A percentile compares a stretch with the other conserved stretches of the same genome.
phyloP scores from a whole-genome alignment of 148 eudicot species.

The Arctostaphylos glauca region DNA sequence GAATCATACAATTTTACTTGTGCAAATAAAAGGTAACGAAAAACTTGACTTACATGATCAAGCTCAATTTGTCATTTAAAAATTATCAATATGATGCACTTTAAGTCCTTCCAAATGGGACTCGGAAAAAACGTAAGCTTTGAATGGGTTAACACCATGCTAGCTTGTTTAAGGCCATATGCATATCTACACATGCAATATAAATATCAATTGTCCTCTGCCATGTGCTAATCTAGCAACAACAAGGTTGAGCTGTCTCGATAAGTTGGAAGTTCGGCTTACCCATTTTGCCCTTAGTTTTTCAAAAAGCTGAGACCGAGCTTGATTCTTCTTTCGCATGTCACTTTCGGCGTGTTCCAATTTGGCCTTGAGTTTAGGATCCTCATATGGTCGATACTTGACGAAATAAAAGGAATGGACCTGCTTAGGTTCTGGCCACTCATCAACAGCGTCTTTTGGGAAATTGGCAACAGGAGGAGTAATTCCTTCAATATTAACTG shows the following conservation, averaged over 20 bases:
- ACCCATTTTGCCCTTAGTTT: constrained; percentile 59
- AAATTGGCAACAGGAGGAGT: constrained; percentile 37
- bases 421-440: constrained; percentile 70
- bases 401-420: constrained; percentile 58
- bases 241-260: background rate
- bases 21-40: background rate
- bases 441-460: constrained; percentile 75
- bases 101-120: background rate
- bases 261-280: constrained; percentile 5
- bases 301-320: constrained; percentile 43
- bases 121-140: background rate
- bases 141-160: background rate
- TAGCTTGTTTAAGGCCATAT: no score
- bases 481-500: constrained; percentile 37
- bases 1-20: background rate
- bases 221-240: background rate
- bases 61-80: background rate
- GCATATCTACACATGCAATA: background rate
- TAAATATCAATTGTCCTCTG: background rate
- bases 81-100: background rate
- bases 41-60: background rate
- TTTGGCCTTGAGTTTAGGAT: constrained; percentile 60
- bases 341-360: constrained; percentile 61
- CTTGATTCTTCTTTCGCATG: constrained; percentile 43
- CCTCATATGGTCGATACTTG: constrained; percentile 61